A percentile compares a stretch with the other conserved stretches of the same genome.
Conservation (phyloP, 345 rosid species). For the Erodium maritimum region DNA sequence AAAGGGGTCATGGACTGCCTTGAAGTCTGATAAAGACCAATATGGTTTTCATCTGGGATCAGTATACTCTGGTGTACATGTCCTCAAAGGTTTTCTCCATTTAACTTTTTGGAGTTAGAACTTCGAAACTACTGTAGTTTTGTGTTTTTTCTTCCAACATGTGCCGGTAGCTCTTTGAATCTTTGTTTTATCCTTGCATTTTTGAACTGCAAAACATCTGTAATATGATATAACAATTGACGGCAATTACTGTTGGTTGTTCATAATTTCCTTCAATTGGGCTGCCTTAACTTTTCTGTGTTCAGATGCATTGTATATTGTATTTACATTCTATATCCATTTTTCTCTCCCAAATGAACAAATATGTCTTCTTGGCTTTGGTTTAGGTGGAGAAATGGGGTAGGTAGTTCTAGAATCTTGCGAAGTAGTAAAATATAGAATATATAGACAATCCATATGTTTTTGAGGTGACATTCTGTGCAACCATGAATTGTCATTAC, state of each 20-base stretch:
- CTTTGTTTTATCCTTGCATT: not conserved
- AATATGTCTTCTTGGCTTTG: not conserved
- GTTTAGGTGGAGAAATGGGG: not conserved
- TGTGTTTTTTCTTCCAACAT: not conserved
- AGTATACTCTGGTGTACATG: slow-evolving; percentile 1
- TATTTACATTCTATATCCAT: not conserved
- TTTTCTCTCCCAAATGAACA: not conserved
- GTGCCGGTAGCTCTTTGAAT: not conserved
- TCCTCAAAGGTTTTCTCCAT: not conserved
- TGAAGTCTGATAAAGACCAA: slow-evolving; percentile 29
- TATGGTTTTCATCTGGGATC: slow-evolving; percentile 3
- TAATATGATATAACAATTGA: not conserved
- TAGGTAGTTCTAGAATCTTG: not conserved
- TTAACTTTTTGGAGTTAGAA: not conserved
- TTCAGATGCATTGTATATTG: not conserved
- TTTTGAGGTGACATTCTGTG: not conserved
- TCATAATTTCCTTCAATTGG: not conserved
- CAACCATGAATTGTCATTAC: not conserved
- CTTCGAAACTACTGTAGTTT: not conserved
- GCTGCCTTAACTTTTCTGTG: not conserved
- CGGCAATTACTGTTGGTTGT: not conserved
- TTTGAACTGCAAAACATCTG: not conserved
- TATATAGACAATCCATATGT: not conserved
- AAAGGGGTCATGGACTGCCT: slow-evolving; percentile 49
- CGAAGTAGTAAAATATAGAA: not conserved